Evolutionary conservation across 352 stramenopile genomes (phyloP).

Genomic region (Globisporangium mamillatum): DNA sequence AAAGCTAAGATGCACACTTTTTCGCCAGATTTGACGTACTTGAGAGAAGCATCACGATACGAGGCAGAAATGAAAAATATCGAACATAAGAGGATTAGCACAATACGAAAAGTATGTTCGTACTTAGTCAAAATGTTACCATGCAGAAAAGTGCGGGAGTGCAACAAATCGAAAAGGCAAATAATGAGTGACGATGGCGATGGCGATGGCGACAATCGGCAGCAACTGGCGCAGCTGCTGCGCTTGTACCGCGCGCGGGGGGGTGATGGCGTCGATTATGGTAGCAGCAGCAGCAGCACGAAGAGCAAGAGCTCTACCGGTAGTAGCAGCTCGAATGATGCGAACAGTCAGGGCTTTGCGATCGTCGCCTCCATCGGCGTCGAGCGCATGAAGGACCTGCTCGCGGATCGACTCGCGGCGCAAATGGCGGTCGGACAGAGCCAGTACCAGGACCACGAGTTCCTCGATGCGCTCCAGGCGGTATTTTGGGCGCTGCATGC

Average conservation of each 20-base stretch:
- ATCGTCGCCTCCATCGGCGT: constrained; percentile 15
- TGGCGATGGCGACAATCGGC: not conserved
- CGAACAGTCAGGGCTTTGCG: constrained; percentile 16
- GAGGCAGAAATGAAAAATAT: not conserved
- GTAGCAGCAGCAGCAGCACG: not conserved
- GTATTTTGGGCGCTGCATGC: constrained; percentile 35
- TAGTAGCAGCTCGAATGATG: not conserved
- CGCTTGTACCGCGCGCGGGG: constrained; percentile 21
- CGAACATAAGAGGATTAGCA: constrained; percentile 20
- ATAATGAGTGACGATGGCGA: not conserved
- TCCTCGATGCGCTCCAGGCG: constrained; percentile 31
- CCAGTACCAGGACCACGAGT: constrained; percentile 28
- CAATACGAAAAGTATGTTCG: not conserved
- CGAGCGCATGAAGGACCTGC: constrained; percentile 26
- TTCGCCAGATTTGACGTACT: constrained; percentile 13
- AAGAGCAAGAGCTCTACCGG: not conserved
- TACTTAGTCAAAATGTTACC: not conserved
- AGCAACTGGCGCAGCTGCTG: constrained; percentile 23
- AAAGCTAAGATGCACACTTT: not conserved
- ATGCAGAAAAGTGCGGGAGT: constrained; percentile 8
- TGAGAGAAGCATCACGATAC: constrained; percentile 14
- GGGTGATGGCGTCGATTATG: constrained; percentile 5
- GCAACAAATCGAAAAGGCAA: constrained; percentile 7
- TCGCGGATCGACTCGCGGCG: constrained; percentile 20
- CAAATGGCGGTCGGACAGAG: constrained; percentile 27